These are phyloP conservation scores for Hypoxylon sp. DNA, from an alignment of 2,329 filamentous ascomycete species.

Conservation along the genomic window DNA sequence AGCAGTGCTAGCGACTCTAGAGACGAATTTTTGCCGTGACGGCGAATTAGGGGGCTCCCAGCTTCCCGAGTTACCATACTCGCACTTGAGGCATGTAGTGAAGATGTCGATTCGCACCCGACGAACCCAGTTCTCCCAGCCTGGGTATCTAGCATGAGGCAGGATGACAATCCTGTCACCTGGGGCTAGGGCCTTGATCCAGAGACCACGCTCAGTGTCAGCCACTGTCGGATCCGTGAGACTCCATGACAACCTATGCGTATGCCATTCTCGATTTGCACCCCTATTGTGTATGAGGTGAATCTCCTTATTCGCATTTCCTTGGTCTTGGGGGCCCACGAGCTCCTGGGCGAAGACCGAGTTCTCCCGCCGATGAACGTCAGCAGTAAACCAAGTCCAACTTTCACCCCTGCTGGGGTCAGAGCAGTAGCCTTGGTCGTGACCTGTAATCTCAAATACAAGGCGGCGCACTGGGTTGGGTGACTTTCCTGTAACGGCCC, in stretches of 20 bases:
- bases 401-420: slow-evolving; percentile 26
- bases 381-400: slow-evolving; percentile 41
- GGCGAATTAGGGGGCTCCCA: neutral
- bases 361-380: slow-evolving; percentile 35
- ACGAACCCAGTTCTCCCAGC: slow-evolving; percentile 37
- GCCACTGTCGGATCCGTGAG: slow-evolving; percentile 18
- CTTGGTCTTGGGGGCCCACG: slow-evolving; percentile 26
- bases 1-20: neutral
- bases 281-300: slow-evolving; percentile 33
- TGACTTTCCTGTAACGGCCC: slow-evolving; percentile 17
- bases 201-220: slow-evolving; percentile 21
- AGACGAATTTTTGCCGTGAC: neutral
- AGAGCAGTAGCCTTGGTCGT: slow-evolving; percentile 41
- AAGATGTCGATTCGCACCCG: slow-evolving; percentile 35
- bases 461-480: slow-evolving; percentile 33
- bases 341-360: slow-evolving; percentile 25
- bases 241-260: slow-evolving; percentile 33
- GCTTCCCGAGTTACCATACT: neutral
- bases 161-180: slow-evolving; percentile 33
- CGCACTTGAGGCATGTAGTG: slow-evolving; percentile 31
- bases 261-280: slow-evolving; percentile 32
- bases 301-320: slow-evolving; percentile 31
- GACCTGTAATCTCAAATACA: slow-evolving; percentile 33
- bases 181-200: slow-evolving; percentile 28
- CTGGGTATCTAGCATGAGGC: slow-evolving; percentile 33